A percentile compares a stretch with the other conserved stretches of the same genome.
phyloP scores from a whole-genome alignment of 805 yeast genomes.

The Teunomyces aglyptinius region DNA sequence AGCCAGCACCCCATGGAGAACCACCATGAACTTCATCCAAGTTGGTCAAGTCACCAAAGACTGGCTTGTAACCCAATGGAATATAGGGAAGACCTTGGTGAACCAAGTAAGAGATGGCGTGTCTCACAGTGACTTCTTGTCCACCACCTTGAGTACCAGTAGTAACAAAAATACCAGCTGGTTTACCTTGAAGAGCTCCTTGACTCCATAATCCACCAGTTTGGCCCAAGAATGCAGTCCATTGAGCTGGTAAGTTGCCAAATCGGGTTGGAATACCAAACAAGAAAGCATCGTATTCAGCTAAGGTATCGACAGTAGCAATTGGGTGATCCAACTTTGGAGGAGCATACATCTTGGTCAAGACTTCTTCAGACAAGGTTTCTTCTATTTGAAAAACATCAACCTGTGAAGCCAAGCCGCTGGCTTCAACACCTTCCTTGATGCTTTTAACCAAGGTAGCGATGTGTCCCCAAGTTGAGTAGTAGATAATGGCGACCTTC shows the following conservation, averaged over 20 bases:
- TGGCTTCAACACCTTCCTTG: constrained; percentile 64
- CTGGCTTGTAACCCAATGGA: constrained; percentile 69
- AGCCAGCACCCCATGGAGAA: constrained; percentile 86
- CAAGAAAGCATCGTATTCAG: constrained; percentile 66
- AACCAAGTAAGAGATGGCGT: constrained; percentile 54
- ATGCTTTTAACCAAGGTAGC: constrained; percentile 66
- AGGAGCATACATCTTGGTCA: constrained; percentile 65
- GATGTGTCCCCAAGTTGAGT: constrained; percentile 80
- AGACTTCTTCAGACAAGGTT: constrained; percentile 64
- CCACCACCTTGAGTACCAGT: constrained; percentile 80
- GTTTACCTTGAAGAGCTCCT: constrained; percentile 70
- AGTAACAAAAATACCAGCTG: constrained; percentile 68
- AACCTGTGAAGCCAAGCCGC: constrained; percentile 59
- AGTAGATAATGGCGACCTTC: constrained; percentile 73
- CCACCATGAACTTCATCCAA: constrained; percentile 75
- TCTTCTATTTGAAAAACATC: constrained; percentile 79
- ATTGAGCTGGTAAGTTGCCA: constrained; percentile 75
- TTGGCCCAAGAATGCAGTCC: constrained; percentile 70
- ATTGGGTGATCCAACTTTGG: constrained; percentile 52
- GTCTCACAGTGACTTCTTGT: constrained; percentile 68
- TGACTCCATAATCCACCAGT: constrained; percentile 76
- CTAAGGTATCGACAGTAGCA: constrained; percentile 55
- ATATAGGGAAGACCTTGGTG: constrained; percentile 79
- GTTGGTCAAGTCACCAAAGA: constrained; percentile 54
- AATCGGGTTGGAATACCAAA: constrained; percentile 81